Evolutionary conservation across 192 early-diverging fungal species (phyloP).

Genomic region (Backusella mclennaniae): DNA sequence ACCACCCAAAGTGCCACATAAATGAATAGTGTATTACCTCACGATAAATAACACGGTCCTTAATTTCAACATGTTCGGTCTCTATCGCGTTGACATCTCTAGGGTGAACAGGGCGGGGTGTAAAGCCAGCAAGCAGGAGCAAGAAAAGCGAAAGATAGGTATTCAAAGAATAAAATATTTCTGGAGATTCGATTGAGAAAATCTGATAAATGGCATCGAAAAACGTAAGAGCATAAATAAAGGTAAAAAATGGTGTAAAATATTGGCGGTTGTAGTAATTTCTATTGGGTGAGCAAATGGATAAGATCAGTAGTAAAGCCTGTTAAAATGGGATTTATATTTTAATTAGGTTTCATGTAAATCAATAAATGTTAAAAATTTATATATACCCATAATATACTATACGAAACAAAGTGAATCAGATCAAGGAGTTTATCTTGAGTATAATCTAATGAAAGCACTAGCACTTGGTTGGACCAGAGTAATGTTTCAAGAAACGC

Average conservation of each 20-base stretch:
- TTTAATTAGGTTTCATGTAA: not conserved
- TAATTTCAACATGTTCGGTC: conserved; percentile 11
- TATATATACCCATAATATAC: not conserved
- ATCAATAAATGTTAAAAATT: not conserved
- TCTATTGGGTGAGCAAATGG: not conserved
- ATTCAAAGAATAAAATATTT: not conserved
- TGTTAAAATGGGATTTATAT: not conserved
- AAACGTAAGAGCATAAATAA: not conserved
- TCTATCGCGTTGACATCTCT: not conserved
- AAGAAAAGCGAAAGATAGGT: not conserved
- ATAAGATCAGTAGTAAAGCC: not conserved
- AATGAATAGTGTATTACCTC: conserved; percentile 1
- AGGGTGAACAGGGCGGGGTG: conserved; percentile 12
- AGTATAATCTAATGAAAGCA: not conserved
- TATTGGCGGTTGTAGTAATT: not conserved
- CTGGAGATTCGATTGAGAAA: not conserved
- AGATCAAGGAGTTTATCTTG: not conserved
- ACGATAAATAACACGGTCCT: conserved; percentile 3
- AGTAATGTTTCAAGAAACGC: not conserved
- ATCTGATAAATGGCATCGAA: not conserved
- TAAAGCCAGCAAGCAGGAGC: not conserved
- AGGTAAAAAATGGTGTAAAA: not conserved
- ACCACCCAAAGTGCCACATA: not conserved
- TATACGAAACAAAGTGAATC: no score
- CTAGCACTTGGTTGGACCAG: not conserved